phyloP scores from a whole-genome alignment of 345 rosid species.

The Gossypium stocksii region DNA sequence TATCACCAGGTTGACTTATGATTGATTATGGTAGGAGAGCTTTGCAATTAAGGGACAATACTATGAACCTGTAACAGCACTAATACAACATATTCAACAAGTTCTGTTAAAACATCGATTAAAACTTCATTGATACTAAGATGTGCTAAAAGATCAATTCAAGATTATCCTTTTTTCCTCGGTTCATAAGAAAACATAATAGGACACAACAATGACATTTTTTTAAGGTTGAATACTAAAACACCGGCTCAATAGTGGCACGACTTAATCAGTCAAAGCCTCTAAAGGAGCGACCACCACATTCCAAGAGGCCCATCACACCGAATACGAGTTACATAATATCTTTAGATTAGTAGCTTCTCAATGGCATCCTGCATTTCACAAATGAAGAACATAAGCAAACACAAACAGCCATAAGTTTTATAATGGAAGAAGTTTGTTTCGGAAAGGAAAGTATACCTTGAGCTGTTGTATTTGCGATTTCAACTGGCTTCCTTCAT shows the following conservation, averaged over 20 bases:
- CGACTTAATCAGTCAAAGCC: constrained; percentile 70
- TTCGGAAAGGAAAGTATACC: constrained; percentile 31
- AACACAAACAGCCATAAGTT: background rate
- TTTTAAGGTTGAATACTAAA: background rate
- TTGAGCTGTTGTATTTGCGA: constrained; percentile 80
- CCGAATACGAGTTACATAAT: constrained; percentile 37
- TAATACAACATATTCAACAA: background rate
- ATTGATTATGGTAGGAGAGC: no score
- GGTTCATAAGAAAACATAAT: constrained; percentile 6
- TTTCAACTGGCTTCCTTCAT: constrained; percentile 83
- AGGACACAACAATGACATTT: background rate
- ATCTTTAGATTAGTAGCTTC: constrained; percentile 67
- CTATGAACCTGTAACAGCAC: background rate
- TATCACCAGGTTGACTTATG: no score
- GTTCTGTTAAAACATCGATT: background rate
- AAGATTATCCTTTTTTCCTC: background rate
- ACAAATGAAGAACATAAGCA: background rate
- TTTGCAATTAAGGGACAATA: background rate
- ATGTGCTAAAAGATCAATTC: background rate
- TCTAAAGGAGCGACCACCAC: constrained; percentile 34
- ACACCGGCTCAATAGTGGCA: constrained; percentile 11
- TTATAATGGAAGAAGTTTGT: background rate
- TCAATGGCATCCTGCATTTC: constrained; percentile 86
- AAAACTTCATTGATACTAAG: background rate
- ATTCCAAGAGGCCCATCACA: constrained; percentile 79